These are phyloP conservation scores for Pythium rhizo-oryzae DNA, from an alignment of 352 stramenopile species.

Conservation along the genomic window DNA sequence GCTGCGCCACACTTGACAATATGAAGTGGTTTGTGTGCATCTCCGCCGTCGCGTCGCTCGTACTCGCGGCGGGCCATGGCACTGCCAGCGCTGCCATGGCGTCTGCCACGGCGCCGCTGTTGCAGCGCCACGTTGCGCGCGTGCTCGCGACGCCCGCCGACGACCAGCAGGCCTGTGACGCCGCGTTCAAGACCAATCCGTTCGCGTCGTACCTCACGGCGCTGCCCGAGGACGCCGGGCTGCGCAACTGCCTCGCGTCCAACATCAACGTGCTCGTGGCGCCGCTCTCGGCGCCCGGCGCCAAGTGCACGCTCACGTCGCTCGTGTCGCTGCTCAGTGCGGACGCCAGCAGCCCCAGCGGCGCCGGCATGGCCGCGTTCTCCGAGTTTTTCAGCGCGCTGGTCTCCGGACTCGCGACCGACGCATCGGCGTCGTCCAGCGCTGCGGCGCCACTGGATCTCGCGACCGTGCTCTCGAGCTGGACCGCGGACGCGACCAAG, in stretches of 20 bases:
- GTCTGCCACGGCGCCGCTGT: constrained; percentile 2
- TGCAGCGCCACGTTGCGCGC: constrained; percentile 24
- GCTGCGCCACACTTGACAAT: not conserved
- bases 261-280: constrained; percentile 51
- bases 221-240: constrained; percentile 43
- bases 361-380: constrained; percentile 40
- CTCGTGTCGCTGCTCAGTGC: constrained; percentile 44
- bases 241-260: constrained; percentile 51
- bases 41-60: not conserved
- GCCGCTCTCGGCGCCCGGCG: constrained; percentile 36
- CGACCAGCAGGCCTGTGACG: constrained; percentile 43
- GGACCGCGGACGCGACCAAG: constrained; percentile 44
- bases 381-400: constrained; percentile 45
- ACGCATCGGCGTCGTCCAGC: constrained; percentile 22
- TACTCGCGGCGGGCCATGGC: not conserved
- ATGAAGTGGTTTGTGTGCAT: constrained; percentile 4
- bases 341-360: constrained; percentile 22
- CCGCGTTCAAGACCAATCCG: constrained; percentile 41
- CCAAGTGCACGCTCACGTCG: constrained; percentile 54
- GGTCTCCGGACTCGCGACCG: constrained; percentile 32
- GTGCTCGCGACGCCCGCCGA: constrained; percentile 25
- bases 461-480: constrained; percentile 40
- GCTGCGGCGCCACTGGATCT: constrained; percentile 6
- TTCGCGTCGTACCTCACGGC: constrained; percentile 48
- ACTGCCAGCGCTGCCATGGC: not conserved